Evolutionary conservation across 2,329 filamentous ascomycete species (phyloP), one percentile per base, ranked within the genome.

Genomic region (Rutstroemia sp.): DNA sequence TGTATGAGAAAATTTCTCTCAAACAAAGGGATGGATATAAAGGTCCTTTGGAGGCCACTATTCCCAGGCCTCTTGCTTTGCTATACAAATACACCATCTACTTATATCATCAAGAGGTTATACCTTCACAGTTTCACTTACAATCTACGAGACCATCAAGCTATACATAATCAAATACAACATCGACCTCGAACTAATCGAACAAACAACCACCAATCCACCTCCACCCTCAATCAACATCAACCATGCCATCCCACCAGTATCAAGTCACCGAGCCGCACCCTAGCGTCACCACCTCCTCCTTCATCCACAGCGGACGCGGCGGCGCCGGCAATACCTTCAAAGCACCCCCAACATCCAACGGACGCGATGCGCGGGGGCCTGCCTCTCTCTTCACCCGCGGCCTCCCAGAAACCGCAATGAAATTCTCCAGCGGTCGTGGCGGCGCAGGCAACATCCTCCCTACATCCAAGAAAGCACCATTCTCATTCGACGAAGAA

Each of bases 381-480:
- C 66, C 68, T 4, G 64, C 66, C n/a, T 67, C 65, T 7, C 62
- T 63, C 60, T 65, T 68, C 52, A 57, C 60, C 27, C 27, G 52
- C 47, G 63, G 60, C 8, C 58, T 67, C 12, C 66, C 67, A n/a
- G 49, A 62, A 48, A 59, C 61, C 49, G 62, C 53, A 49, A 56
- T 57, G 44, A 64, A 61, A 53, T 70, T 69, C 61, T 61, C 53
- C 58, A 58, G 59, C 18, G 68, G 68, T 12, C 62, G 67, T 18
- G 67, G 68, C 4, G 68, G 68, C 25, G 68, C 66, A 16, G 68
- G 68, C n/a, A 70, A 70, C 59, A 67, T 69, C 45, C 64, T 62
- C 53, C 48, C 56, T 14, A 59, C 38, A 9, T 58, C 59, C 9
- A 66, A 70, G 52, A 63, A 61, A 21, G 58, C 67, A 12, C 61